Evolutionary conservation across 306 rosid species (phyloP).

Genomic region (Castanopsis chinensis): DNA sequence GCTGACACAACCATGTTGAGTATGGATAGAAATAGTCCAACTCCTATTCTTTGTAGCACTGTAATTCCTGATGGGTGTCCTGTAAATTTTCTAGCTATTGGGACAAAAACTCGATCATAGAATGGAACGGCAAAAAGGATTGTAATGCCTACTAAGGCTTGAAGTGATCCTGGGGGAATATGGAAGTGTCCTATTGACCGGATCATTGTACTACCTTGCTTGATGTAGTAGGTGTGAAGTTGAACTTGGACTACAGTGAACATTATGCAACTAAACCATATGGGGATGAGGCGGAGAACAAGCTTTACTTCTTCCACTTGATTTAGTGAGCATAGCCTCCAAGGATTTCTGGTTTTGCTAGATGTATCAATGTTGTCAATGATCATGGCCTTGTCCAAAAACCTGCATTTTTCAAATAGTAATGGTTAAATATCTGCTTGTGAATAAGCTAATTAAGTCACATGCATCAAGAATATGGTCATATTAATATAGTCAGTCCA

Average conservation of each 20-base stretch:
- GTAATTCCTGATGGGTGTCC: constrained; percentile 57
- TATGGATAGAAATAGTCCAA: constrained; percentile 58
- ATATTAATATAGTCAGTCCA: no score
- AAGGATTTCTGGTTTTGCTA: constrained; percentile 50
- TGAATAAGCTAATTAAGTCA: no score
- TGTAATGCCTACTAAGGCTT: constrained; percentile 44
- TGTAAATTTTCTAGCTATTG: constrained; percentile 35
- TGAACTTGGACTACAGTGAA: constrained; percentile 57
- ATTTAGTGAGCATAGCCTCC: constrained; percentile 68
- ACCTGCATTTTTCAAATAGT: constrained; percentile 26
- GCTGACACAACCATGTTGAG: constrained; percentile 60
- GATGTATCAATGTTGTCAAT: constrained; percentile 48
- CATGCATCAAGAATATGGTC: no score
- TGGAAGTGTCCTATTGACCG: constrained; percentile 52
- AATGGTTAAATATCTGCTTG: no score
- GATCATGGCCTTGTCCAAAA: constrained; percentile 66
- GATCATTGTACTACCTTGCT: constrained; percentile 60
- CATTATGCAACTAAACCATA: constrained; percentile 72
- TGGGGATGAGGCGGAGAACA: constrained; percentile 57
- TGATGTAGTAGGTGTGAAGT: constrained; percentile 55
- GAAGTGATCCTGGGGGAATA: constrained; percentile 70
- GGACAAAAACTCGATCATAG: constrained; percentile 60
- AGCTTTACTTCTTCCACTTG: constrained; percentile 85
- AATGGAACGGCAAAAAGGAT: constrained; percentile 45
- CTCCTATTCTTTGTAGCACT: constrained; percentile 63